These are phyloP conservation scores for Penicillium sp. DNA, from an alignment of 2,329 filamentous ascomycete genomes.

Conservation along the genomic window DNA sequence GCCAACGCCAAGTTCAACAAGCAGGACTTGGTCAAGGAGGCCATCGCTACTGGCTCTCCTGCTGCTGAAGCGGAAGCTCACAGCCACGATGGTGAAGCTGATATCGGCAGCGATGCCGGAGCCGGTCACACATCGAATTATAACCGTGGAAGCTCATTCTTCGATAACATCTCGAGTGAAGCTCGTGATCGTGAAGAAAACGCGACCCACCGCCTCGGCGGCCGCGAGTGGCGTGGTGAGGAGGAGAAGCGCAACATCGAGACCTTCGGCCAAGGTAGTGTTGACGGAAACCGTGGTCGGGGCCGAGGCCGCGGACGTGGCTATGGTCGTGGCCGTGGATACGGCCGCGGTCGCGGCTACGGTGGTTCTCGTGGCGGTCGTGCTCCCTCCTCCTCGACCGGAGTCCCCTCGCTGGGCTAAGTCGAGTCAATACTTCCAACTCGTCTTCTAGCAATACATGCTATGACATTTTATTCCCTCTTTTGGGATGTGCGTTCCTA, in stretches of 20 bases:
- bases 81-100: constrained; percentile 39
- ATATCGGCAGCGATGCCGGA: constrained; percentile 25
- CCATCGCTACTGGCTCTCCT: constrained; percentile 74
- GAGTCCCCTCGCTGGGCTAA: constrained; percentile 37
- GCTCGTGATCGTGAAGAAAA: constrained; percentile 81
- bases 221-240: constrained; percentile 84
- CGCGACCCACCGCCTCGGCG: constrained; percentile 63
- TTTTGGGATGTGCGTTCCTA: constrained; percentile 24
- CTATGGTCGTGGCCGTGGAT: constrained; percentile 49
- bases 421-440: constrained; percentile 10
- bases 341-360: constrained; percentile 41
- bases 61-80: constrained; percentile 53
- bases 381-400: constrained; percentile 34
- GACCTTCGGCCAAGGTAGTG: constrained; percentile 94
- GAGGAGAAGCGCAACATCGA: constrained; percentile 96
- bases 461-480: constrained; percentile 15
- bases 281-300: constrained; percentile 81
- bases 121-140: constrained; percentile 53
- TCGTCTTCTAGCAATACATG: constrained; percentile 21
- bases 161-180: constrained; percentile 97
- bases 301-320: constrained; percentile 69
- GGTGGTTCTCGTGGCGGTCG: constrained; percentile 42
- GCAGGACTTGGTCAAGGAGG: constrained; percentile 83
- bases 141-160: constrained; percentile 88
- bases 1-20: constrained; percentile 89